phyloP scores from a whole-genome alignment of 2,329 filamentous ascomycete genomes.

The Zymoseptoria brevis region DNA sequence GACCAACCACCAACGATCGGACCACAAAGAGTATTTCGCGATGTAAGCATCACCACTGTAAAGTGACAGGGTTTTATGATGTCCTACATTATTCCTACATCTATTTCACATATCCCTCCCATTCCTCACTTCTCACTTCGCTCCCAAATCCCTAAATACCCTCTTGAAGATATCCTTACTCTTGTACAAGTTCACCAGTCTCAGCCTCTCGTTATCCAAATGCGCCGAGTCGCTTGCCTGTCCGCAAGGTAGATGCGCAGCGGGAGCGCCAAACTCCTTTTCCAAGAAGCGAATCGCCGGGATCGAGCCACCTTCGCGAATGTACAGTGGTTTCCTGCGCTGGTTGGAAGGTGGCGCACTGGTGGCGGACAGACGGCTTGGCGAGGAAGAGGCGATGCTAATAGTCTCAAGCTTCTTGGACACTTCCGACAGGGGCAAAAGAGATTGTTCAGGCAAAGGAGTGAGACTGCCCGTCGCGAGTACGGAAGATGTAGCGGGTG shows the following conservation, averaged over 20 bases:
- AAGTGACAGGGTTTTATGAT: not conserved
- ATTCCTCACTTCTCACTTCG: constrained; percentile 15
- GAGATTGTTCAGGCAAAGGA: constrained; percentile 22
- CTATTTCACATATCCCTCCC: not conserved
- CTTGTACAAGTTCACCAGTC: constrained; percentile 80
- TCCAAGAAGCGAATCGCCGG: constrained; percentile 90
- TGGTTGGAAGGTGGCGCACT: constrained; percentile 25
- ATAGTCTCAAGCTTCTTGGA: constrained; percentile 22
- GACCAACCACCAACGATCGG: no score
- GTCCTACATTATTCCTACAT: not conserved
- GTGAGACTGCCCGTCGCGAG: constrained; percentile 40
- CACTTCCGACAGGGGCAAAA: constrained; percentile 21
- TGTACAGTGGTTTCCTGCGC: constrained; percentile 66
- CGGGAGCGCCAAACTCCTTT: constrained; percentile 85
- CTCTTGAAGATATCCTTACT: constrained; percentile 83
- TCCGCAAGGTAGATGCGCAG: constrained; percentile 87
- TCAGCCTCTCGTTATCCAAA: constrained; percentile 87
- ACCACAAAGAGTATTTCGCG: not conserved
- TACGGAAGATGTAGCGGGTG: constrained; percentile 45
- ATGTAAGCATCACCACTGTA: not conserved
- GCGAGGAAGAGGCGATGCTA: not conserved
- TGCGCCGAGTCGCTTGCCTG: constrained; percentile 92
- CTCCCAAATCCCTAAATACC: constrained; percentile 53
- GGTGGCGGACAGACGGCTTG: constrained; percentile 24
- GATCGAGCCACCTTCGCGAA: constrained; percentile 90